phyloP scores from a whole-genome alignment of 441 rosid genomes.

The Daphne laureola region DNA sequence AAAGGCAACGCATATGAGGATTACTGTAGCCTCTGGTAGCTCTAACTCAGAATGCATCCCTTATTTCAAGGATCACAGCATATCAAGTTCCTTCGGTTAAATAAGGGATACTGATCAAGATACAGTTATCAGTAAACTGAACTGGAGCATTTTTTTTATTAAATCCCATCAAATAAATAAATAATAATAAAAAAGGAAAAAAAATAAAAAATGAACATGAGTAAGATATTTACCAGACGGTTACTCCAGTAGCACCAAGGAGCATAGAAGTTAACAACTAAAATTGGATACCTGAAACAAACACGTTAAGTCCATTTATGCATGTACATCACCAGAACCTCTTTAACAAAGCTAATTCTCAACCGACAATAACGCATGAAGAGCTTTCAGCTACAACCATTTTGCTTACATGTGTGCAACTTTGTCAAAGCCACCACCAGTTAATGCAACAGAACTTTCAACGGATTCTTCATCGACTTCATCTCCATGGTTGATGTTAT shows the following conservation, averaged over 20 bases:
- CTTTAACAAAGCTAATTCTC: neutral
- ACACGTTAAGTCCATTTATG: conserved; percentile 14
- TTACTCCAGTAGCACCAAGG: conserved; percentile 99
- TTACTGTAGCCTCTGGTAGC: too few species aligned
- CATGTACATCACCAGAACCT: conserved; percentile 6
- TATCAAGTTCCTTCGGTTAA: too few species aligned
- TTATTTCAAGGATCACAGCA: too few species aligned
- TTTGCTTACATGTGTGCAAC: conserved; percentile 68
- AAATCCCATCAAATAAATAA: neutral
- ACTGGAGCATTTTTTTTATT: too few species aligned
- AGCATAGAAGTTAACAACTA: conserved; percentile 88
- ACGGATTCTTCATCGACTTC: conserved; percentile 54
- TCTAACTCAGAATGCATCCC: too few species aligned
- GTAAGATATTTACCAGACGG: conserved; percentile 60
- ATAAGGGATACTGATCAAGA: too few species aligned
- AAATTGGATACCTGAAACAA: conserved; percentile 69
- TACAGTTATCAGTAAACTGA: too few species aligned
- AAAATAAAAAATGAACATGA: conserved; percentile 18
- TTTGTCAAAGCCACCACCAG: conserved; percentile 54
- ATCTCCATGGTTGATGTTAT: conserved; percentile 84
- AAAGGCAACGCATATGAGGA: too few species aligned
- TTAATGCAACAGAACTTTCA: conserved; percentile 59
- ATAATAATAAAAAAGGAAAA: too few species aligned
- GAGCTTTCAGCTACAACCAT: conserved; percentile 15
- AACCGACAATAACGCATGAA: conserved; percentile 10